A percentile compares a stretch with the other conserved stretches of the same genome.
Evolutionary conservation across 2,329 filamentous ascomycete species (phyloP).

Genomic region (Sporothrix euskadiensis): DNA sequence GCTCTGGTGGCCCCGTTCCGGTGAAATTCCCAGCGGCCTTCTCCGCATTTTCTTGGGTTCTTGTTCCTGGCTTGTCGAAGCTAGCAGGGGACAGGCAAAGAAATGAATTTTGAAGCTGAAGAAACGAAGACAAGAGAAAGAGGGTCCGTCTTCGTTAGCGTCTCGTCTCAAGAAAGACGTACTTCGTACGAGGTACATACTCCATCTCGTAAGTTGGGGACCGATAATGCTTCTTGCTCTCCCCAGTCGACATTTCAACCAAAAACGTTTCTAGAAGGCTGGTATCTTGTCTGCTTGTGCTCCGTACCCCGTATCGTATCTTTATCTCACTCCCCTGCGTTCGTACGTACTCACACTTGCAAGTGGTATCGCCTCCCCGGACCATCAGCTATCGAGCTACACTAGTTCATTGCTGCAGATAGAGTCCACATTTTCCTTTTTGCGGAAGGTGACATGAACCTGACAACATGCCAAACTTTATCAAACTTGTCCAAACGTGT

Average conservation of each 20-base stretch:
- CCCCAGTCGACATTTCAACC: background rate
- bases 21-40: constrained; percentile 22
- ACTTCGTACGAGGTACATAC: background rate
- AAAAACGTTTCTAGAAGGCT: background rate
- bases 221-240: background rate
- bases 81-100: constrained; percentile 4
- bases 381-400: background rate
- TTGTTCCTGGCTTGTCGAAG: background rate
- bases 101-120: background rate
- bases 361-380: background rate
- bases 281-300: background rate
- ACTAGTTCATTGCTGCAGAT: background rate
- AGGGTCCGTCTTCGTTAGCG: background rate
- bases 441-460: constrained; percentile 18
- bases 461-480: background rate
- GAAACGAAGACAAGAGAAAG: background rate
- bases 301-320: background rate
- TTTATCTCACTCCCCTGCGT: background rate
- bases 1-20: background rate
- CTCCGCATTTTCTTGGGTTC: constrained; percentile 23
- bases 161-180: constrained; percentile 12
- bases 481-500: background rate
- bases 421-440: constrained; percentile 8
- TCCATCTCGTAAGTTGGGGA: background rate
- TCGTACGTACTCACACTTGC: background rate